A percentile compares a stretch with the other conserved stretches of the same genome.
phyloP scores from a whole-genome alignment of 2,329 filamentous ascomycete genomes.

The Emydomyces testavorans region DNA sequence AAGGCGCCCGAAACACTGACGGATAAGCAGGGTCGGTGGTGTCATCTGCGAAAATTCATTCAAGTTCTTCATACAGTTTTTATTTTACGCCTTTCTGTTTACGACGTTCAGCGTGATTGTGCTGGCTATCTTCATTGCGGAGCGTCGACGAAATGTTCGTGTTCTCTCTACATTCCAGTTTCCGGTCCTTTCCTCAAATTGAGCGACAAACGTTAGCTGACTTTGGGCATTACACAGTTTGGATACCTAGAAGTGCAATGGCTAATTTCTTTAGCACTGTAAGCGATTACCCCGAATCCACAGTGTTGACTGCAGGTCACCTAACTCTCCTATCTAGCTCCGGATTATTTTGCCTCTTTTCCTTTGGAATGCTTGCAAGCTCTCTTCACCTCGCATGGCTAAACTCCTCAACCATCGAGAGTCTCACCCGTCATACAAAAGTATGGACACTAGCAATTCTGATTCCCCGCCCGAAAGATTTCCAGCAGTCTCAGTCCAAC shows the following conservation, averaged over 20 bases:
- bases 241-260: slow-evolving; percentile 47
- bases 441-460: slow-evolving; percentile 65
- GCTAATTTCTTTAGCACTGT: slow-evolving; percentile 55
- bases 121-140: slow-evolving; percentile 51
- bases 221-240: slow-evolving; percentile 19
- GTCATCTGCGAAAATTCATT: slow-evolving; percentile 76
- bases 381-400: slow-evolving; percentile 56
- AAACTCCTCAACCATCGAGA: slow-evolving; percentile 79
- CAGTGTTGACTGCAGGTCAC: not conserved
- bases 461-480: slow-evolving; percentile 42
- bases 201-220: slow-evolving; percentile 5
- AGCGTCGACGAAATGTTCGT: slow-evolving; percentile 40
- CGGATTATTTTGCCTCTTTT: slow-evolving; percentile 69
- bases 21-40: slow-evolving; percentile 62
- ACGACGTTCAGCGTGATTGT: slow-evolving; percentile 54
- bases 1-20: not conserved
- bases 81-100: slow-evolving; percentile 58
- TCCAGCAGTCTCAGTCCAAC: slow-evolving; percentile 27
- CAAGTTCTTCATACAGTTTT: slow-evolving; percentile 89
- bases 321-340: slow-evolving; percentile 32
- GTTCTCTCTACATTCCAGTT: not conserved
- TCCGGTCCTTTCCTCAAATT: not conserved
- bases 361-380: slow-evolving; percentile 61
- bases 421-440: slow-evolving; percentile 49
- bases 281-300: slow-evolving; percentile 20